Base-by-base conservation (phyloP, 495 filamentous ascomycete genomes). In the Aspergillus hancockii region DNA sequence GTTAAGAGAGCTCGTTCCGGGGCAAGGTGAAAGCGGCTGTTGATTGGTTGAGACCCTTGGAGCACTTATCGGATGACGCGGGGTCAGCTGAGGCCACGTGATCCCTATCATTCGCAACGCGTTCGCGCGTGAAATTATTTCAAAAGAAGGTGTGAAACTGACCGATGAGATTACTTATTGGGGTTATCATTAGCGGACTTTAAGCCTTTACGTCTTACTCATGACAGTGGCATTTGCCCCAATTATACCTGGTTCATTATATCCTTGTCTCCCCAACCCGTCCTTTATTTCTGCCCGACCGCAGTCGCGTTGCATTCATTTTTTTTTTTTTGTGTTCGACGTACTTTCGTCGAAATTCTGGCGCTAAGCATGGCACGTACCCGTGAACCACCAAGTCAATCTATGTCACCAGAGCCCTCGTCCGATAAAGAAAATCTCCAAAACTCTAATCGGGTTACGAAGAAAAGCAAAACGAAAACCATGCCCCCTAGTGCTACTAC, bases 351-450 rank as follows among this genome's bases (percentile, higher is more conserved):
- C 57, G n/a, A 56, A 53, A 8, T 41, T 45, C 51, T 50, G 47
- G 54, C 54, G 49, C 49, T 13, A 51, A 74, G 51, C 45, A 76
- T 78, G 75, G 69, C 72, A 32, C 59, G 21, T 49, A 63, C 41
- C 18, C 23, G 61, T 18, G 22, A 55, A 59, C 56, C 51, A 34
- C 68, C 74, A 41, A 70, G 71, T 41, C 71, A 72, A 54, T 64
- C 72, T 23, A 75, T 79, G 21, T 63, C 77, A 57, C 22, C 77
- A 60, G 61, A 55, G 13, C 59, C 68, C 64, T 36, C 76, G 61
- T 85, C 83, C 0, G 85, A 88, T 65, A 88, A 88, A 64, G 85
- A 88, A 62, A 88, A 88, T 60, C 65, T 57, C 18, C 65, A 54
- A 31, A 40, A 41, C 10, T 50, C 64, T 19, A 3, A 65, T 50